Conservation (phyloP, 805 yeast species). For the Kazachstania viticola region DNA sequence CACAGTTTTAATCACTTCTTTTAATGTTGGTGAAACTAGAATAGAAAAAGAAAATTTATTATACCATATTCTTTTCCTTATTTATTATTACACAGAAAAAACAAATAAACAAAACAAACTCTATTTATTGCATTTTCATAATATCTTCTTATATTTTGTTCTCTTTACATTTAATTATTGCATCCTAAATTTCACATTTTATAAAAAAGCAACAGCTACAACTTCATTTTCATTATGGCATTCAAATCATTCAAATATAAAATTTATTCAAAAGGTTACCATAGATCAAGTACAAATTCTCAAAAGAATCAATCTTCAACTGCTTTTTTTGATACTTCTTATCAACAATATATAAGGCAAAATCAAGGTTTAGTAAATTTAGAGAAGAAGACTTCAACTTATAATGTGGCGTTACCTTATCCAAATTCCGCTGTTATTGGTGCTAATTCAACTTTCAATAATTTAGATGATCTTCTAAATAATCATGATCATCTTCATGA, state of each 20-base stretch:
- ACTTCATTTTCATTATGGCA: too few species aligned
- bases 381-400: constrained; percentile 5
- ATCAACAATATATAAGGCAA: constrained; percentile 30
- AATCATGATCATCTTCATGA: background rate
- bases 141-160: too few species aligned
- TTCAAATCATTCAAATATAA: constrained; percentile 32
- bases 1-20: too few species aligned
- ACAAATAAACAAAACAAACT: too few species aligned
- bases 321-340: constrained; percentile 32
- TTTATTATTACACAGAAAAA: too few species aligned
- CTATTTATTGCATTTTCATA: too few species aligned
- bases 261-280: constrained; percentile 28
- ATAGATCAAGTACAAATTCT: constrained; percentile 9
- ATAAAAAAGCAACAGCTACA: too few species aligned
- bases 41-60: too few species aligned
- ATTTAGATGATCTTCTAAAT: constrained; percentile 19
- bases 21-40: too few species aligned
- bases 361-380: constrained; percentile 25
- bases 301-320: constrained; percentile 23
- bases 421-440: constrained; percentile 31
- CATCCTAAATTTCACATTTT: too few species aligned
- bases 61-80: too few species aligned
- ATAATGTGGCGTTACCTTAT: background rate
- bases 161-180: too few species aligned
- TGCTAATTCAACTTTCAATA: constrained; percentile 24